A percentile compares a stretch with the other conserved stretches of the same genome.
Conservation (phyloP, 2,329 filamentous ascomycete species). For the Cadophora sp. region DNA sequence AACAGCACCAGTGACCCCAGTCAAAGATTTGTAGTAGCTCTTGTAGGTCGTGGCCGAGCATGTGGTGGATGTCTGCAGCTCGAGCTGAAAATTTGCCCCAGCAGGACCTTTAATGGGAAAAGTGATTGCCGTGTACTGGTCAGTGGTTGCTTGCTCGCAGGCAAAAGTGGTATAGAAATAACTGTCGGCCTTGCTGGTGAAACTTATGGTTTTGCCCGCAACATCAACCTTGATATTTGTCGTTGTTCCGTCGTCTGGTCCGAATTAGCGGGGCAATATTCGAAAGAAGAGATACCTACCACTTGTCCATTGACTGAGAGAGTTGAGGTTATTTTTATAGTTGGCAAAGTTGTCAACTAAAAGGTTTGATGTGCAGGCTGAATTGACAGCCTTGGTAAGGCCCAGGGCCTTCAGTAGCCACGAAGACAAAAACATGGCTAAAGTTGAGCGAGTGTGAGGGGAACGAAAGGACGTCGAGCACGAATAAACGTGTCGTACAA, state of each 20-base stretch:
- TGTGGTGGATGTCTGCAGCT: slow-evolving; percentile 55
- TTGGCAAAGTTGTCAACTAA: slow-evolving; percentile 44
- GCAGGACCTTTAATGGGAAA: slow-evolving; percentile 56
- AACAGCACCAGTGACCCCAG: slow-evolving; percentile 54
- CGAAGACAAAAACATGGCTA: slow-evolving; percentile 27
- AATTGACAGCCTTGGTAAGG: slow-evolving; percentile 24
- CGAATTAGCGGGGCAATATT: slow-evolving; percentile 16
- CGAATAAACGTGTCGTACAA: slow-evolving; percentile 27
- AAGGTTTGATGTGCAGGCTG: slow-evolving; percentile 42
- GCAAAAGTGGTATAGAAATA: slow-evolving; percentile 62
- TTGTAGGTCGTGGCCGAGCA: slow-evolving; percentile 51
- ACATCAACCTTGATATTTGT: slow-evolving; percentile 49
- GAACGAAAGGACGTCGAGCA: slow-evolving; percentile 31
- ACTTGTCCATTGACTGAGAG: slow-evolving; percentile 47
- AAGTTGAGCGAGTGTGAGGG: slow-evolving; percentile 15
- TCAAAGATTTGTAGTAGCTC: slow-evolving; percentile 54
- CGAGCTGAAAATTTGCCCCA: slow-evolving; percentile 50
- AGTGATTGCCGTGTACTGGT: slow-evolving; percentile 55
- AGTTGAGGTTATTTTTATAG: slow-evolving; percentile 45
- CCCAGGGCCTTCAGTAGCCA: slow-evolving; percentile 16
- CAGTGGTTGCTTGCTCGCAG: slow-evolving; percentile 53
- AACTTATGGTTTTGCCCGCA: slow-evolving; percentile 53
- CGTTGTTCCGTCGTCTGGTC: slow-evolving; percentile 58
- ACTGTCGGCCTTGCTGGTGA: slow-evolving; percentile 55
- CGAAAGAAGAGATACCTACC: slow-evolving; percentile 39